Base-by-base conservation (phyloP, 192 early-diverging fungal species). In the Coemansia sp. region DNA sequence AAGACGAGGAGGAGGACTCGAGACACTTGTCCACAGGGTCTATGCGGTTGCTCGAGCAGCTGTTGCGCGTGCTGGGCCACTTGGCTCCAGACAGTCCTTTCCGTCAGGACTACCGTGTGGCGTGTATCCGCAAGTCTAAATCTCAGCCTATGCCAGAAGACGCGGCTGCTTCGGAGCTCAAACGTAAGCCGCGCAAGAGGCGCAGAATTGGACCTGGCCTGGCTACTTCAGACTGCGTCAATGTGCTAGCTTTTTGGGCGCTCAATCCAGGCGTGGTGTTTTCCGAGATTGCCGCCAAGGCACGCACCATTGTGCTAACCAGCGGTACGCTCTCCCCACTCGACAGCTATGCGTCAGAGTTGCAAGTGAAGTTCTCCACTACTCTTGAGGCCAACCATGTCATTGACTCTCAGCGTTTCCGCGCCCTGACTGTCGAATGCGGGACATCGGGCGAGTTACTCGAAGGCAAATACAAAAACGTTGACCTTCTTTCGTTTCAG, bases 301-400 rank as follows among this genome's bases (percentile, higher is more conserved):
- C 85, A 0, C 78, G 82, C 9, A 84, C 88, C 0, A 75, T 90
- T 16, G 69, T 90, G 4, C 52, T 90, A 37, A 89, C 87, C 20
- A 88, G 87, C 65, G 89, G 89, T 35, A 90, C 89, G 11, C 78
- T 90, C n/a, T 89, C 89, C 30, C 89, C 89, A 35, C 62, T 89
- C 55, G 69, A 77, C 52, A 84, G 82, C n/a, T 88, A 87, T 62
- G 79, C 73, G 15, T 76, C 85, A 1, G 88, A 89, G 58, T 64
- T 89, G 22, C 85, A 84, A n/a, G 70, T 78, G 6, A 59, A 68
- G 16, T 89, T 89, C 67, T 49, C 70, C 2, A 74, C 75, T 29
- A 76, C 67, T 22, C 64, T 89, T 4, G 87, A 88, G 70, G 85
- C 88, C 44, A 83, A 75, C 32, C 92, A 93, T 72, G 89, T 93